A percentile compares a stretch with the other conserved stretches of the same genome.
Evolutionary conservation across 257 asterid genomes (phyloP).

Genomic region (Penstemon newberryi): DNA sequence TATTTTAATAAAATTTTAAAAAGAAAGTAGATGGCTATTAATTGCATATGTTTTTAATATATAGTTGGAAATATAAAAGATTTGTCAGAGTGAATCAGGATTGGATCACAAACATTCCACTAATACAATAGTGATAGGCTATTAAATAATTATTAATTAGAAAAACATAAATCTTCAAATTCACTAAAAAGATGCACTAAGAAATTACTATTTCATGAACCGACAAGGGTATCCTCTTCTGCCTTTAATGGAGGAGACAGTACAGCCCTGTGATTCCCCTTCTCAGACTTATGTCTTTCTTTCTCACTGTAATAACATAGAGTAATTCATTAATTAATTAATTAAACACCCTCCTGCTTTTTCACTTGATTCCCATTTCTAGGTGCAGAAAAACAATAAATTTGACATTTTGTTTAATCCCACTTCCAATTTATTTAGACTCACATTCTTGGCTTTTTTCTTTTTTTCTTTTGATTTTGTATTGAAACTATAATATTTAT

Average conservation of each 20-base stretch:
- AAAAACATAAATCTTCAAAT: too few relatives aligned
- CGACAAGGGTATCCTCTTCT: constrained; percentile 29
- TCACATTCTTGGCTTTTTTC: not conserved
- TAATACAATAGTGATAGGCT: too few relatives aligned
- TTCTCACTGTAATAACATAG: constrained; percentile 10
- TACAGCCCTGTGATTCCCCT: constrained; percentile 31
- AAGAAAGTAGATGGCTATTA: too few relatives aligned
- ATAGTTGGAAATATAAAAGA: too few relatives aligned
- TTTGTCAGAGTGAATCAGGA: too few relatives aligned
- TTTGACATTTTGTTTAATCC: not conserved
- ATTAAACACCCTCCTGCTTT: not conserved
- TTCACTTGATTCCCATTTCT: constrained; percentile 16
- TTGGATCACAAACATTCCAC: too few relatives aligned
- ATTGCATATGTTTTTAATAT: too few relatives aligned
- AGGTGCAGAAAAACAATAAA: constrained; percentile 11
- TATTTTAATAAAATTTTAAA: too few relatives aligned
- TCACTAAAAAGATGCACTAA: too few relatives aligned
- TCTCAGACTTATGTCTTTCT: constrained; percentile 14
- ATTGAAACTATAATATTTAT: too few relatives aligned
- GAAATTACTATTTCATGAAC: too few relatives aligned
- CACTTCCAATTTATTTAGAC: constrained; percentile 13
- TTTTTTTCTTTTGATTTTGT: not conserved
- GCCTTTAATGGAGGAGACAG: constrained; percentile 34
- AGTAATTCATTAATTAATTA: not conserved
- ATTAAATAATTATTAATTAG: too few relatives aligned